Base-by-base conservation (phyloP, 192 early-diverging fungal species). In the Coemansia reversa region DNA sequence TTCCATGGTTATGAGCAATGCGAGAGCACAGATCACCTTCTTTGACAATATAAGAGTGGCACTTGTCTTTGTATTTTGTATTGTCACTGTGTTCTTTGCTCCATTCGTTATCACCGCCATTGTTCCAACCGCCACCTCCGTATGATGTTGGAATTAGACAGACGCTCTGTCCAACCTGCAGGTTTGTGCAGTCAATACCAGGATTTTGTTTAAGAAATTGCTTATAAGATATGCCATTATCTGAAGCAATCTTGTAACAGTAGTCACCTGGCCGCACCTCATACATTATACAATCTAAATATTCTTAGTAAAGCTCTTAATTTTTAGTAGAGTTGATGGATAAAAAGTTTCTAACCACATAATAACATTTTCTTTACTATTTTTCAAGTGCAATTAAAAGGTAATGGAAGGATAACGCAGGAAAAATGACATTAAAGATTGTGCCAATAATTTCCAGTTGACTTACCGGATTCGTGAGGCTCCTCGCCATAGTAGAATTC, bases 201-300 rank as follows among this genome's bases (percentile, higher is more conserved):
- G 76, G 76, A 54, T 79, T 79, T 33, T 79, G 76, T 4, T 45
- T 45, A 5, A 79, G 63, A 39, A 79, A 67, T 33, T 79, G 66
- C 12, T 55, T 23, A 45, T 79, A 79, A 8, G 70, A n/a, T 7
- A 79, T 79, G 18, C 63, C 63, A 55, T 79, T 79, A 51, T 23
- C 22, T 0, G 7, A 20, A 4, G 76, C 76, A 24, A 79, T 79
- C 55, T 73, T 79, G 70, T 79, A 79, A 67, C 76, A 79, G 52
- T 79, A 79, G 63, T 79, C 76, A 32, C 76, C 76, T 1, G 51
- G 63, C 23, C 32, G 65, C 19, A 79, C 70, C 42, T 79, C 76
- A 28, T 79, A 79, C 70, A 79, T 60, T 29, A 79, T 67, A 20
- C 75, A 77, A 5, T 55, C 68, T 70, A 71, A 16, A 60, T 0